Conservation (phyloP, 192 early-diverging fungal genomes). For the Umbelopsis sp. region DNA sequence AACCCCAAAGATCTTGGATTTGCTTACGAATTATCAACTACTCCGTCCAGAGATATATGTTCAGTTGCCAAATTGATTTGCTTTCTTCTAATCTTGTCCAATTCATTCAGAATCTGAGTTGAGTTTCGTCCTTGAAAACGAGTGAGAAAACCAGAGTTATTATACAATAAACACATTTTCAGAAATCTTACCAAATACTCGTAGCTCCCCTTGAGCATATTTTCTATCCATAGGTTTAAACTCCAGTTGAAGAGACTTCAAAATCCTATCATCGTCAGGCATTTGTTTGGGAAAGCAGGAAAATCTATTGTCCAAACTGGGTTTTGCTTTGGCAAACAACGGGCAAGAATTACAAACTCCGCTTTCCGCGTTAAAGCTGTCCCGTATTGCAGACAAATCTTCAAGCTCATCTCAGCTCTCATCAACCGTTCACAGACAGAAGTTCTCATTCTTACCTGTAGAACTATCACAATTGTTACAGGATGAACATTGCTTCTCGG, state of each 20-base stretch:
- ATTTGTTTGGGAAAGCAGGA: not conserved
- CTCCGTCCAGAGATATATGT: conserved; percentile 29
- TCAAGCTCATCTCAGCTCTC: conserved; percentile 19
- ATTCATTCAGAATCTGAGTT: conserved; percentile 23
- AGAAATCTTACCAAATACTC: conserved; percentile 26
- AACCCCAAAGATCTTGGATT: not conserved
- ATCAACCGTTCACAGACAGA: not conserved
- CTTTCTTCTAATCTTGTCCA: conserved; percentile 27
- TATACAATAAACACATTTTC: not conserved
- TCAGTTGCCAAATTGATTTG: conserved; percentile 32
- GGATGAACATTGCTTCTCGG: conserved; percentile 24
- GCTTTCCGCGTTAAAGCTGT: conserved; percentile 8
- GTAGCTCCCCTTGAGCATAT: conserved; percentile 21
- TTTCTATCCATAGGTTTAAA: conserved; percentile 20
- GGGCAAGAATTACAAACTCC: not conserved
- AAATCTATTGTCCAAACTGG: too few relatives aligned
- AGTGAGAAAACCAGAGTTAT: not conserved
- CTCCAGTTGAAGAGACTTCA: not conserved
- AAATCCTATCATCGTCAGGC: conserved; percentile 7
- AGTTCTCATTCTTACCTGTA: not conserved
- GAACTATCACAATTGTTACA: not conserved
- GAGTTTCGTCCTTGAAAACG: conserved; percentile 11
- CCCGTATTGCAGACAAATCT: not conserved
- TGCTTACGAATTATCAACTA: conserved; percentile 25
- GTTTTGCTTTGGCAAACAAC: too few relatives aligned